These are phyloP conservation scores for Tetrapisispora pingtungensis DNA, from an alignment of 805 yeast genomes.

Conservation along the genomic window DNA sequence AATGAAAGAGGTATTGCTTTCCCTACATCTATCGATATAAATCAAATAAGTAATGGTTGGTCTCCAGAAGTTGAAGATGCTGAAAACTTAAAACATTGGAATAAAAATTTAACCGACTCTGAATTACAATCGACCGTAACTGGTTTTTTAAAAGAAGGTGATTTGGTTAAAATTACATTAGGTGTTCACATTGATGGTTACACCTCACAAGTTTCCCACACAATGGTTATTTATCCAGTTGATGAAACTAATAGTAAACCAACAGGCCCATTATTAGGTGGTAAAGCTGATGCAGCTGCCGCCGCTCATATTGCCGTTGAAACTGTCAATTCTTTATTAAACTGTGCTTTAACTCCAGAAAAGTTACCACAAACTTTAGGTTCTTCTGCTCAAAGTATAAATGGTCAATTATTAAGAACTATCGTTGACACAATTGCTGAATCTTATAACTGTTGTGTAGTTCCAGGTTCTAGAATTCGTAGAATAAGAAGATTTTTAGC, in stretches of 20 bases:
- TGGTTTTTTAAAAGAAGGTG: constrained; percentile 49
- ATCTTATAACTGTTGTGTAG: constrained; percentile 70
- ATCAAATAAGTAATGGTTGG: constrained; percentile 67
- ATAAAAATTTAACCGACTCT: constrained; percentile 13
- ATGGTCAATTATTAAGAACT: constrained; percentile 60
- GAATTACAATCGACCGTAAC: constrained; percentile 17
- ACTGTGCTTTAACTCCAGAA: constrained; percentile 65
- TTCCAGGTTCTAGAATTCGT: constrained; percentile 89
- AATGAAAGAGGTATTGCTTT: constrained; percentile 86
- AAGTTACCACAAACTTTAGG: constrained; percentile 51
- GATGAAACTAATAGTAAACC: constrained; percentile 41
- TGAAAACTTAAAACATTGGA: constrained; percentile 28
- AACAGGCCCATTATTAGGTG: constrained; percentile 71
- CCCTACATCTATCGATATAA: constrained; percentile 84
- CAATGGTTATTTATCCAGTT: constrained; percentile 72
- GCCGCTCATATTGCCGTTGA: constrained; percentile 88
- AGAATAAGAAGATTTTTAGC: constrained; percentile 87
- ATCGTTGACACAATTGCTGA: constrained; percentile 84
- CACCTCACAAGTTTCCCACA: constrained; percentile 78
- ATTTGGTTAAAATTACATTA: constrained; percentile 70
- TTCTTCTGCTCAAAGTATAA: constrained; percentile 32
- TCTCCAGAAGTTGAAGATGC: constrained; percentile 75
- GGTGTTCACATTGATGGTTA: constrained; percentile 96
- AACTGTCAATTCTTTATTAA: constrained; percentile 68
- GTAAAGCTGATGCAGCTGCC: constrained; percentile 78